A percentile compares a stretch with the other conserved stretches of the same genome.
Conservation (phyloP, 306 rosid species). For the Psophocarpus tetragonolobus region DNA sequence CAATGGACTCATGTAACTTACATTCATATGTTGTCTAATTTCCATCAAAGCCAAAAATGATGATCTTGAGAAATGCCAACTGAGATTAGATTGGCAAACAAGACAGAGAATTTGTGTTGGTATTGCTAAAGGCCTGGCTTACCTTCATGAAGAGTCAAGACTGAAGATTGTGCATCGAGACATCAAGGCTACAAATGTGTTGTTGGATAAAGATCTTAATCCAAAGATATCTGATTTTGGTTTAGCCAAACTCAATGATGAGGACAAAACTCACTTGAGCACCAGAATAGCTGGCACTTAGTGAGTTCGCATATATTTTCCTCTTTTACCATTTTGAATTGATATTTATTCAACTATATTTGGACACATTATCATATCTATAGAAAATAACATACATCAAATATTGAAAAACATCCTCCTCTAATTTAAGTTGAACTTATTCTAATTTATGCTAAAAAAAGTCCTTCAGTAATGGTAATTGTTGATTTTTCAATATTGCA, state of each 20-base stretch:
- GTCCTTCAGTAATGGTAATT: not conserved
- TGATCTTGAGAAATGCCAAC: constrained; percentile 27
- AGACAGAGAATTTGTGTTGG: constrained; percentile 63
- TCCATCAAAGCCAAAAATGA: constrained; percentile 19
- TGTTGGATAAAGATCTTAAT: constrained; percentile 59
- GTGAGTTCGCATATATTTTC: constrained; percentile 35
- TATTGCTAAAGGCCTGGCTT: constrained; percentile 63
- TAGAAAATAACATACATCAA: not conserved
- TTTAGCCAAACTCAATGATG: constrained; percentile 66
- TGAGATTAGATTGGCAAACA: constrained; percentile 54
- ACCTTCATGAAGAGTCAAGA: constrained; percentile 70
- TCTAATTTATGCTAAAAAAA: not conserved
- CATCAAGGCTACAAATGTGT: constrained; percentile 66
- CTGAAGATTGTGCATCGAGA: constrained; percentile 72
- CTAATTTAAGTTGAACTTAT: not conserved
- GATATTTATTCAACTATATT: not conserved
- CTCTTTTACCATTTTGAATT: not conserved
- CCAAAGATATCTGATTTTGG: constrained; percentile 73
- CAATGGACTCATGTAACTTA: not conserved
- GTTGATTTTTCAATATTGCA: constrained; percentile 24
- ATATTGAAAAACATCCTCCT: not conserved
- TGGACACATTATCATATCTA: not conserved
- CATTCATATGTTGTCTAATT: not conserved
- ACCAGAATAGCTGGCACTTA: constrained; percentile 60
- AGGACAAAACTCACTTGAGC: constrained; percentile 59